A percentile compares a stretch with the other conserved stretches of the same genome.
phyloP scores from a whole-genome alignment of 2,329 filamentous ascomycete species.

The Alternaria dauci region DNA sequence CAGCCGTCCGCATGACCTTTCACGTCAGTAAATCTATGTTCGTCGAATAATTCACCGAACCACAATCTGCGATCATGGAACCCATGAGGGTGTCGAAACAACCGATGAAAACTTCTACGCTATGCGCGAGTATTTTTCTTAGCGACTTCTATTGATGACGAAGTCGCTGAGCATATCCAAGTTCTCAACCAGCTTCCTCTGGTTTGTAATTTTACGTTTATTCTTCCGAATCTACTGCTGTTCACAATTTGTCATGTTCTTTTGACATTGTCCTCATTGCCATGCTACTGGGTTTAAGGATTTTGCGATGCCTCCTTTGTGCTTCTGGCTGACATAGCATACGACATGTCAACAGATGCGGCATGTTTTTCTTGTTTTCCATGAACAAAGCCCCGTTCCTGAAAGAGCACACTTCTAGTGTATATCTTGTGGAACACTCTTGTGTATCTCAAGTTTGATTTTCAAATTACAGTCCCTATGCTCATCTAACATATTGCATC shows the following conservation, averaged over 20 bases:
- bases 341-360: not conserved
- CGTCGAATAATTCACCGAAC: not conserved
- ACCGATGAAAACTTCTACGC: not conserved
- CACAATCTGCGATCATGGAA: not conserved
- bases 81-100: not conserved
- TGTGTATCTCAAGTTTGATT: no score
- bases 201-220: not conserved
- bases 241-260: not conserved
- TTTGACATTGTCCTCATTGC: not conserved
- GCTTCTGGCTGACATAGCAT: not conserved
- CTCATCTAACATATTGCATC: not conserved
- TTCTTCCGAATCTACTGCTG: not conserved
- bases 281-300: not conserved
- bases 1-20: not conserved
- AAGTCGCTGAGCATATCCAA: not conserved
- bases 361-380: not conserved
- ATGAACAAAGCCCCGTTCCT: conserved; percentile 1
- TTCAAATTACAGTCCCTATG: no score
- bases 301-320: conserved; percentile 2
- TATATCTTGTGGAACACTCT: not conserved
- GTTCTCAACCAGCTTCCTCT: not conserved
- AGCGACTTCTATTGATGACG: not conserved
- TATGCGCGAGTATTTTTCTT: not conserved
- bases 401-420: not conserved
- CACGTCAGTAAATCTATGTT: not conserved